phyloP scores from a whole-genome alignment of 2,329 filamentous ascomycete genomes.

The Verticillium nonalfalfae region DNA sequence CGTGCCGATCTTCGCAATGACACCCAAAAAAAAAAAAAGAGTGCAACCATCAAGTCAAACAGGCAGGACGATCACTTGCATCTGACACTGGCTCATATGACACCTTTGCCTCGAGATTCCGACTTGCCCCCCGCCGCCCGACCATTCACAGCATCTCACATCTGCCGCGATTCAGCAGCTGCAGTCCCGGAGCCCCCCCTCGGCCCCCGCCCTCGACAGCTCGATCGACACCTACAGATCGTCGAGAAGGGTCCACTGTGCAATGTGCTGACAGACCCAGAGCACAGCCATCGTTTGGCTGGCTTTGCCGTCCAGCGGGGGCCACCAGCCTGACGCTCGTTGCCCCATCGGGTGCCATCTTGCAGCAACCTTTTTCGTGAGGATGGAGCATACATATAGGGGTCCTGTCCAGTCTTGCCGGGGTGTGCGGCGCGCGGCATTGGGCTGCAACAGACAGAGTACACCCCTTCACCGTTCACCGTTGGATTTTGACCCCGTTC shows the following conservation, averaged over 20 bases:
- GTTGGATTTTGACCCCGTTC: neutral
- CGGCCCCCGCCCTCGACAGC: too few species aligned
- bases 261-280: neutral
- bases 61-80: neutral
- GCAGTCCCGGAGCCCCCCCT: too few species aligned
- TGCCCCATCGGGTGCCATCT: neutral
- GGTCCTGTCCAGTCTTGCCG: neutral
- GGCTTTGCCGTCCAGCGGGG: neutral
- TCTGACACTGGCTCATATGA: neutral
- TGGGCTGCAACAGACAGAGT: neutral
- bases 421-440: neutral
- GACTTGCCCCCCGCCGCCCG: too few species aligned
- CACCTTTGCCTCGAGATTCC: neutral
- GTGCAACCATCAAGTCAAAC: neutral
- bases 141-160: too few species aligned
- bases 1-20: neutral
- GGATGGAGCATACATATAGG: neutral
- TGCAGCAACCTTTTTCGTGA: neutral
- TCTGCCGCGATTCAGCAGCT: too few species aligned
- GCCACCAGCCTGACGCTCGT: neutral
- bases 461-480: neutral
- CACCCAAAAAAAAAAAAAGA: neutral
- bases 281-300: neutral
- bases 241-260: neutral
- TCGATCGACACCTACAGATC: neutral